Evolutionary conservation across 2,329 filamentous ascomycete species (phyloP).

Genomic region (Phialemonium atrogriseum): DNA sequence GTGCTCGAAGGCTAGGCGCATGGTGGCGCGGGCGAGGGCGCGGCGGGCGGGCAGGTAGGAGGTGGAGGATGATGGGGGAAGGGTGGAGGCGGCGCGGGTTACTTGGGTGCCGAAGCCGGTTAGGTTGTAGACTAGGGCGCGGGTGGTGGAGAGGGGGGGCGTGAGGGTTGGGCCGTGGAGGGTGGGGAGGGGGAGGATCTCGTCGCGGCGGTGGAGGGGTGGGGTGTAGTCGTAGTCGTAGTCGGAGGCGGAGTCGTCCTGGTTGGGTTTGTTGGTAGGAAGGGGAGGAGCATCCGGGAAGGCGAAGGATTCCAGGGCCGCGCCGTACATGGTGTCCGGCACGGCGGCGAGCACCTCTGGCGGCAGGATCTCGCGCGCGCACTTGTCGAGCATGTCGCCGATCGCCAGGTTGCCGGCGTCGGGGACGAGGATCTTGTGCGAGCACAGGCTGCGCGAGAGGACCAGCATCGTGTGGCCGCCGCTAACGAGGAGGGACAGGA

Average conservation of each 20-base stretch:
- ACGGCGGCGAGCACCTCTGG: conserved; percentile 38
- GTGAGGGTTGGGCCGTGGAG: conserved; percentile 54
- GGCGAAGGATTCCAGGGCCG: conserved; percentile 69
- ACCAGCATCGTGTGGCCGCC: conserved; percentile 89
- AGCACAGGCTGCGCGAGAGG: conserved; percentile 56
- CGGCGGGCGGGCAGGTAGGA: conserved; percentile 47
- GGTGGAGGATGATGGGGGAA: conserved; percentile 40
- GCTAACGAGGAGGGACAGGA: conserved; percentile 80
- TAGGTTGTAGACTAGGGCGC: conserved; percentile 63
- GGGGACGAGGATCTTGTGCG: conserved; percentile 65
- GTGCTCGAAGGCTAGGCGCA: conserved; percentile 83
- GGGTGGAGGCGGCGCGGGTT: background rate
- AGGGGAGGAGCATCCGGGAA: conserved; percentile 40
- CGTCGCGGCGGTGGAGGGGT: conserved; percentile 47
- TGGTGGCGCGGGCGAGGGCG: conserved; percentile 61
- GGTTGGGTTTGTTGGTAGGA: background rate
- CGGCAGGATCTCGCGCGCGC: conserved; percentile 69
- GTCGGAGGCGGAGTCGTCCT: conserved; percentile 3
- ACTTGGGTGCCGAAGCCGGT: conserved; percentile 56
- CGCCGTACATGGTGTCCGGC: conserved; percentile 67
- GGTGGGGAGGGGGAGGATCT: conserved; percentile 35
- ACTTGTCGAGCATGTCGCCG: conserved; percentile 84
- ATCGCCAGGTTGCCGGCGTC: conserved; percentile 70
- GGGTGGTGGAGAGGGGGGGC: conserved; percentile 49
- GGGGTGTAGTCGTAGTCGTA: conserved; percentile 47